Evolutionary conservation across 2,329 filamentous ascomycete genomes (phyloP).

Genomic region (Fusarium sulawesiense): DNA sequence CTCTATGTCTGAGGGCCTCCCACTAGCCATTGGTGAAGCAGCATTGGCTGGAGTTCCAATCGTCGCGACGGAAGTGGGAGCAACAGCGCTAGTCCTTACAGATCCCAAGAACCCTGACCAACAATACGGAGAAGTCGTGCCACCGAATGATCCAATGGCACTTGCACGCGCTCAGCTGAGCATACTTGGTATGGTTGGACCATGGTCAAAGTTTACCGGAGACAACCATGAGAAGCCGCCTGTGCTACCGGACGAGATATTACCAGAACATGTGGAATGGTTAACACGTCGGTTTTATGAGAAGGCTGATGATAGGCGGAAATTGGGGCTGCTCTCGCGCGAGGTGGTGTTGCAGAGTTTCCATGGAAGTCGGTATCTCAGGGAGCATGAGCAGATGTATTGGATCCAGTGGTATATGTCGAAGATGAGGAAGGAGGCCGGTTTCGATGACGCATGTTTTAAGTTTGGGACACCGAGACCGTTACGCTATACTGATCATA

Average conservation of each 20-base stretch:
- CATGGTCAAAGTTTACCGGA: conserved; percentile 28
- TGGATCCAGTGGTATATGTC: conserved; percentile 37
- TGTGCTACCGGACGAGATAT: conserved; percentile 30
- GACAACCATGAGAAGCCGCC: conserved; percentile 8
- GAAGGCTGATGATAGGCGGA: conserved; percentile 21
- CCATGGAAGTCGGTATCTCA: conserved; percentile 33
- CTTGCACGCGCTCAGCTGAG: conserved; percentile 31
- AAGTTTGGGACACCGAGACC: background rate
- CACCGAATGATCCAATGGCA: conserved; percentile 33
- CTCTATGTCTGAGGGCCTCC: conserved; percentile 36
- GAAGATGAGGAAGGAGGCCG: background rate
- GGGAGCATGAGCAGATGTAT: conserved; percentile 40
- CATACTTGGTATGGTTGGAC: conserved; percentile 37
- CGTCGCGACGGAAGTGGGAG: conserved; percentile 37
- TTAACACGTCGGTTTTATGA: conserved; percentile 27
- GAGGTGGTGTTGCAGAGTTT: conserved; percentile 34
- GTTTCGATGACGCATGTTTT: background rate
- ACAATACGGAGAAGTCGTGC: conserved; percentile 38
- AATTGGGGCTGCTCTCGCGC: conserved; percentile 30
- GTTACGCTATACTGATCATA: background rate
- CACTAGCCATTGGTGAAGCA: conserved; percentile 36
- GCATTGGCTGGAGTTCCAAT: conserved; percentile 35
- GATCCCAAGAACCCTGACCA: conserved; percentile 31
- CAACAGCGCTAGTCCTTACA: conserved; percentile 33
- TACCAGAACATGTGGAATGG: conserved; percentile 26